A percentile compares a stretch with the other conserved stretches of the same genome.
Conservation (phyloP, 805 yeast species). For the Teunomyces barrocoloradensis region DNA sequence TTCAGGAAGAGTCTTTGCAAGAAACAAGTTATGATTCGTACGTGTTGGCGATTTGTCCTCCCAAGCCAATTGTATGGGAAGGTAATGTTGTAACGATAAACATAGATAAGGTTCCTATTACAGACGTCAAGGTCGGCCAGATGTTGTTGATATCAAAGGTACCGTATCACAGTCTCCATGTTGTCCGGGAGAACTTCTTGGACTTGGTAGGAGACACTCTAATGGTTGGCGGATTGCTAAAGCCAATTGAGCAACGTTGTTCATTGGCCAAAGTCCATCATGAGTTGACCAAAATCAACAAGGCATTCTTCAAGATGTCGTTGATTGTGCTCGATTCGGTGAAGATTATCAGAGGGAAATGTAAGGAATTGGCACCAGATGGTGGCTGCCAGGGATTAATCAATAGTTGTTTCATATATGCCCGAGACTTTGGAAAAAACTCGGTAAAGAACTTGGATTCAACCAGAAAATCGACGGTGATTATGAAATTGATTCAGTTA, state of each 20-base stretch:
- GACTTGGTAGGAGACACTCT: conserved; percentile 56
- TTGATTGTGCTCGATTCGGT: conserved; percentile 62
- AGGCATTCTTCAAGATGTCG: conserved; percentile 65
- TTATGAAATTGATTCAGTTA: conserved; percentile 67
- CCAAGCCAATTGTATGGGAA: conserved; percentile 88
- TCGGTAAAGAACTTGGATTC: conserved; percentile 64
- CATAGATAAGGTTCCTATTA: conserved; percentile 44
- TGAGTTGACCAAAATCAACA: conserved; percentile 65
- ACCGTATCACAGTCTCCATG: conserved; percentile 54
- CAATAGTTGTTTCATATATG: conserved; percentile 70
- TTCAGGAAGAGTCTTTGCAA: conserved; percentile 8
- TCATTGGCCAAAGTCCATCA: conserved; percentile 71
- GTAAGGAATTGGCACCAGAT: conserved; percentile 46
- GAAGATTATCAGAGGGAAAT: conserved; percentile 50
- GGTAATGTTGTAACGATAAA: conserved; percentile 66
- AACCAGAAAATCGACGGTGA: conserved; percentile 61
- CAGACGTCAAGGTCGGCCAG: conserved; percentile 66
- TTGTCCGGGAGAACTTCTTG: conserved; percentile 55
- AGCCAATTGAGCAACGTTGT: conserved; percentile 61
- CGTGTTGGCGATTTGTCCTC: conserved; percentile 69
- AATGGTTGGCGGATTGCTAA: conserved; percentile 30
- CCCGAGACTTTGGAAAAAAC: conserved; percentile 77
- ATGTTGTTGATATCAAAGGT: conserved; percentile 68
- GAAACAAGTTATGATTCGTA: conserved; percentile 49
- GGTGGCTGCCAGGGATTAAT: conserved; percentile 73